Conservation (phyloP, 2,329 filamentous ascomycete genomes). For the Calonectria fujianensis region DNA sequence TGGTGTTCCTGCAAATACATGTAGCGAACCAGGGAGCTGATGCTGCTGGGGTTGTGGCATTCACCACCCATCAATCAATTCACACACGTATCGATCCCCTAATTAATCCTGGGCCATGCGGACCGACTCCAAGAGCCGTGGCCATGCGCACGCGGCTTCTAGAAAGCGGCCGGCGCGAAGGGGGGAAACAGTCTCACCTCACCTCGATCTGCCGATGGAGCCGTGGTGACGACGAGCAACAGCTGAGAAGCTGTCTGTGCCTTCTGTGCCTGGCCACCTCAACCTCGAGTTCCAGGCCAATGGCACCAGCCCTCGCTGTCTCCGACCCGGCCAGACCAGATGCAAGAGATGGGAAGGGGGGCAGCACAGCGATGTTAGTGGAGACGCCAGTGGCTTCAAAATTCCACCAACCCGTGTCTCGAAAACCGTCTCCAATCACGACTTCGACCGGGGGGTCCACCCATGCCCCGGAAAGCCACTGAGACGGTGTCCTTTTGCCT, state of each 20-base stretch:
- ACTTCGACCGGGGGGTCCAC: background rate
- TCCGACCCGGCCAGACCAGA: background rate
- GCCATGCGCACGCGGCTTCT: slow-evolving; percentile 7
- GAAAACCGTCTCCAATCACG: slow-evolving; percentile 38
- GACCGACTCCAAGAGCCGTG: slow-evolving; percentile 4
- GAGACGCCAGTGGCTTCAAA: slow-evolving; percentile 37
- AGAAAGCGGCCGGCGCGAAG: slow-evolving; percentile 20
- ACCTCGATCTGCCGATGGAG: slow-evolving; percentile 6
- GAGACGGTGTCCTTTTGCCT: slow-evolving; percentile 1
- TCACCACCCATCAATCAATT: background rate
- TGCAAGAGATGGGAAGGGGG: slow-evolving; percentile 37
- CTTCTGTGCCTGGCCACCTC: background rate
- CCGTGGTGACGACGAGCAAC: background rate
- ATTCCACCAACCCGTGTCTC: slow-evolving; percentile 46
- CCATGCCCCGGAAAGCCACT: slow-evolving; percentile 32
- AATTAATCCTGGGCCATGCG: slow-evolving; percentile 21
- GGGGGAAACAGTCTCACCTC: background rate
- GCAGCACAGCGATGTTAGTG: slow-evolving; percentile 27
- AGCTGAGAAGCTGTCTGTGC: background rate
- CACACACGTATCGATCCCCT: slow-evolving; percentile 18
- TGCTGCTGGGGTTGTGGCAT: background rate
- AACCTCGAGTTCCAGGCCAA: slow-evolving; percentile 7
- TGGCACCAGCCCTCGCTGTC: background rate
- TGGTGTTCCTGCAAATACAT: slow-evolving; percentile 22
- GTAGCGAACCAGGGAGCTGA: slow-evolving; percentile 19